Evolutionary conservation across 2,329 filamentous ascomycete genomes (phyloP).

Genomic region (Dactylonectria macrodidyma): DNA sequence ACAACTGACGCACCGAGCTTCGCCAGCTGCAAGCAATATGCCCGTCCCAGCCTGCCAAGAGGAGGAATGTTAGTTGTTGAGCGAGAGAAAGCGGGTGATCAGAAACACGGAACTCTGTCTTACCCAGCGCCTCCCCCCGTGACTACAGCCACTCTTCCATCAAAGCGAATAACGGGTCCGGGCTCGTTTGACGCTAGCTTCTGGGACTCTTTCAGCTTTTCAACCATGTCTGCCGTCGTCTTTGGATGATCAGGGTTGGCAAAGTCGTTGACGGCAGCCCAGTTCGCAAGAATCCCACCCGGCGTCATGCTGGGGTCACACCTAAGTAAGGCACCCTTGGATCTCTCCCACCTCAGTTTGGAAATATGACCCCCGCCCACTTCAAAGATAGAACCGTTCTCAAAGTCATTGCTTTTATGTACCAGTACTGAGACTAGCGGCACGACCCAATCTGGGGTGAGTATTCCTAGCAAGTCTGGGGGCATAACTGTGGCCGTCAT

Average conservation of each 20-base stretch:
- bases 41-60: conserved; percentile 79
- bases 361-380: conserved; percentile 92
- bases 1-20: conserved; percentile 88
- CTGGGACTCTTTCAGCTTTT: conserved; percentile 85
- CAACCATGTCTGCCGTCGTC: conserved; percentile 90
- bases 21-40: conserved; percentile 89
- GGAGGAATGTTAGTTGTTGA: too few relatives aligned
- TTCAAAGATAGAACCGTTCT: conserved; percentile 93
- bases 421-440: conserved; percentile 90
- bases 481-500: conserved; percentile 98
- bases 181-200: conserved; percentile 80
- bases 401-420: conserved; percentile 85
- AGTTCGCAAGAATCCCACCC: conserved; percentile 88
- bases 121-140: conserved; percentile 84
- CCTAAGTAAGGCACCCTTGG: conserved; percentile 89
- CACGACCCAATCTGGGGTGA: conserved; percentile 88
- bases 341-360: conserved; percentile 95
- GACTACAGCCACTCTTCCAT: conserved; percentile 86
- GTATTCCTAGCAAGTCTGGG: conserved; percentile 80
- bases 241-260: conserved; percentile 83
- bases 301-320: conserved; percentile 90
- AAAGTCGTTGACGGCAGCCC: conserved; percentile 90
- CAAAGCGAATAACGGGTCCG: conserved; percentile 84
- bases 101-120: background rate
- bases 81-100: too few relatives aligned